phyloP scores from a whole-genome alignment of 306 rosid species.

The Ceratonia siliqua region DNA sequence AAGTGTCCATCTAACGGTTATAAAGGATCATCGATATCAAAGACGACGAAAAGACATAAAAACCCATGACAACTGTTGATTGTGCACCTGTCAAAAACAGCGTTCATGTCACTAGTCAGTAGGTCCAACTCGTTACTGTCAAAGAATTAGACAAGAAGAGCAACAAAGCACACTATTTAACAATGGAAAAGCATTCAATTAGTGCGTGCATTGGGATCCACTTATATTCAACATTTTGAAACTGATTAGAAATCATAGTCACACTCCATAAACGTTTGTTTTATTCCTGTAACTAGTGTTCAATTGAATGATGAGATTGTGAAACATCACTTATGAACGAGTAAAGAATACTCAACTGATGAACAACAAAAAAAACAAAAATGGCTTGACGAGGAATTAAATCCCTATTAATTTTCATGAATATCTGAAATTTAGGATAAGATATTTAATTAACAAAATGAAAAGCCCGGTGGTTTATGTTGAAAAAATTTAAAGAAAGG shows the following conservation, averaged over 20 bases:
- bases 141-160: neutral
- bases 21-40: neutral
- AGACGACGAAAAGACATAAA: constrained; percentile 3
- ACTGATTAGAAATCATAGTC: neutral
- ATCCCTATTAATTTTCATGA: too few relatives aligned
- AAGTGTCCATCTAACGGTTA: constrained; percentile 23
- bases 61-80: neutral
- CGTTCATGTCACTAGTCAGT: neutral
- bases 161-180: constrained; percentile 10
- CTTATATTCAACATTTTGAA: neutral
- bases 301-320: neutral
- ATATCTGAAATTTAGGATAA: neutral
- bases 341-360: neutral
- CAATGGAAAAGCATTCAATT: neutral
- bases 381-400: too few relatives aligned
- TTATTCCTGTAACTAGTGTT: neutral
- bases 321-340: neutral
- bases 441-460: neutral
- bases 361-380: neutral
- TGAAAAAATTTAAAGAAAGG: neutral
- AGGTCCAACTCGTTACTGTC: neutral
- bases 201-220: neutral
- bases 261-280: neutral
- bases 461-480: neutral
- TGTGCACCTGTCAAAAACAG: constrained; percentile 41